These are phyloP conservation scores for Mortierella alpina DNA, from an alignment of 192 early-diverging fungal genomes.

Conservation along the genomic window DNA sequence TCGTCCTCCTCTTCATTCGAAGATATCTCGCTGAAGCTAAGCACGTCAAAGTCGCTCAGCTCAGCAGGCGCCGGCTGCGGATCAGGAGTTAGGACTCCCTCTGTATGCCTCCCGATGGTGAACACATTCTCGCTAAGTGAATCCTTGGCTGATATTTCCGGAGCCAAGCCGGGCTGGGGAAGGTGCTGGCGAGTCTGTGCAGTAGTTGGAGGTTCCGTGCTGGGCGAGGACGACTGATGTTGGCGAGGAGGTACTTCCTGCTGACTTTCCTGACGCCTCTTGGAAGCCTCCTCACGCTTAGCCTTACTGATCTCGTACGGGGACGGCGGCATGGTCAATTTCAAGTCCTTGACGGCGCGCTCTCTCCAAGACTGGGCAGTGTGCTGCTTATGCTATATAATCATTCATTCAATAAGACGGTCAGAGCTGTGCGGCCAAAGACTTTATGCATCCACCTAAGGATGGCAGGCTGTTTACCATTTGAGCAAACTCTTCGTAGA, in stretches of 20 bases:
- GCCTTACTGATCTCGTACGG: slow-evolving; percentile 16
- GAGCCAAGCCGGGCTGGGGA: too few species aligned
- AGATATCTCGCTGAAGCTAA: slow-evolving; percentile 4
- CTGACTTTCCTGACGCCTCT: background rate
- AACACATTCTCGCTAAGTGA: too few species aligned
- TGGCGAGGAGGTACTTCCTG: background rate
- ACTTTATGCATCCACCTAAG: background rate
- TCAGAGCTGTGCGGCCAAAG: background rate
- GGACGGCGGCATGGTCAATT: slow-evolving; percentile 7
- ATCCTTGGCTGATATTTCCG: too few species aligned
- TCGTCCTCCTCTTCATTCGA: slow-evolving; percentile 20
- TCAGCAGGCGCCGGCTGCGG: background rate
- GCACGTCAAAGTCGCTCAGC: background rate
- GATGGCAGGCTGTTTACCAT: background rate
- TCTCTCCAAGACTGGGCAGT: slow-evolving; percentile 33
- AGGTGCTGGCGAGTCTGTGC: too few species aligned
- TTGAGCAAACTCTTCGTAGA: slow-evolving; percentile 22
- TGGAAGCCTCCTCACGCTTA: slow-evolving; percentile 7
- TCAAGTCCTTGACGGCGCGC: slow-evolving; percentile 15
- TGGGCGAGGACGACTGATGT: background rate
- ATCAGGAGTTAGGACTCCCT: background rate
- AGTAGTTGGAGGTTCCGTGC: background rate
- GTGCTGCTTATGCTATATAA: slow-evolving; percentile 18
- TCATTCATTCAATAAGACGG: background rate
- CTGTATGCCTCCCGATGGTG: too few species aligned